These are phyloP conservation scores for Rhynchospora breviuscula DNA, from an alignment of 176 grass and related monocot species.

Conservation along the genomic window DNA sequence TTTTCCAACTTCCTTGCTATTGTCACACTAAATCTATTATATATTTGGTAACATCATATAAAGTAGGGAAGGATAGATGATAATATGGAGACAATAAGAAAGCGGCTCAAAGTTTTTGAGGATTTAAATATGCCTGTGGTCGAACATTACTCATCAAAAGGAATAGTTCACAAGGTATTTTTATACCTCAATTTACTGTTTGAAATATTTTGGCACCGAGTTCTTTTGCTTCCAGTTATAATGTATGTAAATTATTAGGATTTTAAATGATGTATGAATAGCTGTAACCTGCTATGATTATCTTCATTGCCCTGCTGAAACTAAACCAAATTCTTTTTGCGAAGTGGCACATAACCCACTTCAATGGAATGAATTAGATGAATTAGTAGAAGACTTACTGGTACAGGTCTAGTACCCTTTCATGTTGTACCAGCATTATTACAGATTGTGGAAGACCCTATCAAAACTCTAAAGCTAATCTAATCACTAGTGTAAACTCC, in stretches of 20 bases:
- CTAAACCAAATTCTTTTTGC: neutral
- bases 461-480: neutral
- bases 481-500: constrained; percentile 4
- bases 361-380: neutral
- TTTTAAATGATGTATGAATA: neutral
- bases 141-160: constrained; percentile 68
- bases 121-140: constrained; percentile 89
- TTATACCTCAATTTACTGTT: neutral
- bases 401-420: neutral
- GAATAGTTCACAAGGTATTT: constrained; percentile 79
- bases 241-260: neutral
- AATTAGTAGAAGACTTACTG: neutral
- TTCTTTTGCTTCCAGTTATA: neutral
- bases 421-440: neutral
- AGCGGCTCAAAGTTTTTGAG: constrained; percentile 81
- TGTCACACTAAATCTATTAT: neutral
- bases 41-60: constrained; percentile 18
- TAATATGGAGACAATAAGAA: constrained; percentile 91
- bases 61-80: constrained; percentile 91
- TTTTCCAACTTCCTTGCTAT: neutral
- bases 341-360: neutral
- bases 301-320: neutral
- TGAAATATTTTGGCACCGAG: neutral
- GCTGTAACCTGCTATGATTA: neutral
- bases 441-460: neutral